A percentile compares a stretch with the other conserved stretches of the same genome.
Evolutionary conservation across 225 moss, liverwort and hornwort species (phyloP).

Genomic region (Bryoerythrophyllum caledonicum): DNA sequence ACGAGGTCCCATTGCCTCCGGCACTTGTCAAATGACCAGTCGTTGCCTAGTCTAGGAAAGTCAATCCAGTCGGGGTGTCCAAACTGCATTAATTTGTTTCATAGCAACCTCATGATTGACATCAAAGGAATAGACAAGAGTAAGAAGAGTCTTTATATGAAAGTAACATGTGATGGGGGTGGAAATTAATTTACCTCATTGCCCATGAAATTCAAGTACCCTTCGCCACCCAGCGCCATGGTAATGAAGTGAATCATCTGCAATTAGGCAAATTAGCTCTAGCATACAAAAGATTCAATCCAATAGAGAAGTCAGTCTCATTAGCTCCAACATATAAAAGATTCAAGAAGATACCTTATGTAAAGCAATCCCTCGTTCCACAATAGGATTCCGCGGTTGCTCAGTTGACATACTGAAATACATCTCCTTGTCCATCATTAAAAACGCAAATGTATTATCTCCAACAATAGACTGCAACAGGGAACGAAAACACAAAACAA

Average conservation of each 20-base stretch:
- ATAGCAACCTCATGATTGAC: constrained; percentile 18
- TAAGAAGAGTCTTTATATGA: neutral
- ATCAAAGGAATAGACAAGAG: neutral
- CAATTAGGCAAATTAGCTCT: constrained; percentile 3
- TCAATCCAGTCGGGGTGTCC: constrained; percentile 99
- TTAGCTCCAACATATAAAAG: neutral
- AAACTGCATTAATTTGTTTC: constrained; percentile 48
- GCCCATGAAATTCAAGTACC: constrained; percentile 97
- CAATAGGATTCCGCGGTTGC: constrained; percentile 51
- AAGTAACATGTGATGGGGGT: neutral
- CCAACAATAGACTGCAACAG: constrained; percentile 83
- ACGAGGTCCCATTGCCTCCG: constrained; percentile 86
- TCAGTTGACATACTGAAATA: constrained; percentile 84
- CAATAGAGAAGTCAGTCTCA: neutral
- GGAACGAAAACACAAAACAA: neutral
- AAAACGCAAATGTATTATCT: constrained; percentile 79
- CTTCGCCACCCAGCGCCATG: constrained; percentile 90
- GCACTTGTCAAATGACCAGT: constrained; percentile 90
- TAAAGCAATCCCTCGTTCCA: constrained; percentile 87
- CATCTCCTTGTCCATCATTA: constrained; percentile 95
- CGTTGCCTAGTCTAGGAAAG: constrained; percentile 89
- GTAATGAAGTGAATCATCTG: constrained; percentile 97
- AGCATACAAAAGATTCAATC: neutral
- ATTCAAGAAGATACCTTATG: constrained; percentile 79
- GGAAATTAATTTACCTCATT: constrained; percentile 57